Evolutionary conservation across 441 rosid species (phyloP).

Genomic region (Corymbia calophylla): DNA sequence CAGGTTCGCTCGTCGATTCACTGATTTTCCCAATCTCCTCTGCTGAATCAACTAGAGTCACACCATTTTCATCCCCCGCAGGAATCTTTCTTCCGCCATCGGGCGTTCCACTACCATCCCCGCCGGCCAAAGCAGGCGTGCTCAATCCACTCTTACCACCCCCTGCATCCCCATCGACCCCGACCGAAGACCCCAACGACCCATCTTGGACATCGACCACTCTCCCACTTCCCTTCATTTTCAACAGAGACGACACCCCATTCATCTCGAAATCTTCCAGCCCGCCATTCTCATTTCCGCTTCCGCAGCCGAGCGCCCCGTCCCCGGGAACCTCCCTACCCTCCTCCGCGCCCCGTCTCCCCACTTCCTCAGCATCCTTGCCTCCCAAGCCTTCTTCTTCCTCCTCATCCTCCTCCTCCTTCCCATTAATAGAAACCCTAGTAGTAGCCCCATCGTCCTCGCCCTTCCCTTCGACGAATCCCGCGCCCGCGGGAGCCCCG

Average conservation of each 20-base stretch:
- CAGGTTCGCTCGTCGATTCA: not conserved
- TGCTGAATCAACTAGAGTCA: not conserved
- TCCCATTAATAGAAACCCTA: constrained; percentile 36
- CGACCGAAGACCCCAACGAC: not conserved
- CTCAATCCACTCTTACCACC: not conserved
- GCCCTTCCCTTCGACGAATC: constrained; percentile 9
- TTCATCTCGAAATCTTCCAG: constrained; percentile 49
- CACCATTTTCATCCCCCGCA: not conserved
- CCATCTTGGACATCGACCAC: not conserved
- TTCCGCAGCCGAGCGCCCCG: not conserved
- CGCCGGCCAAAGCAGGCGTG: constrained; percentile 17
- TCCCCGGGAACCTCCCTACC: not conserved
- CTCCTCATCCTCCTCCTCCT: constrained; percentile 16
- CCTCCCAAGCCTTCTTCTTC: not conserved
- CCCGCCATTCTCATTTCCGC: not conserved
- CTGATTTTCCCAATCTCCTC: constrained; percentile 1
- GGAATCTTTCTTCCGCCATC: not conserved
- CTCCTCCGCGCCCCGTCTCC: not conserved
- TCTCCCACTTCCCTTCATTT: constrained; percentile 26
- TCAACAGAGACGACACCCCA: constrained; percentile 50
- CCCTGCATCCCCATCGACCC: constrained; percentile 3
- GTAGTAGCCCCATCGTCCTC: constrained; percentile 15
- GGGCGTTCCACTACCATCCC: constrained; percentile 1
- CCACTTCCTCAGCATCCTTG: not conserved
- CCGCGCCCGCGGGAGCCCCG: constrained; percentile 2